Percentiles rank a stretch among this genome's conserved stretches.
Conservation (phyloP, 2,329 filamentous ascomycete genomes). For the Sporothrix curviconia region DNA sequence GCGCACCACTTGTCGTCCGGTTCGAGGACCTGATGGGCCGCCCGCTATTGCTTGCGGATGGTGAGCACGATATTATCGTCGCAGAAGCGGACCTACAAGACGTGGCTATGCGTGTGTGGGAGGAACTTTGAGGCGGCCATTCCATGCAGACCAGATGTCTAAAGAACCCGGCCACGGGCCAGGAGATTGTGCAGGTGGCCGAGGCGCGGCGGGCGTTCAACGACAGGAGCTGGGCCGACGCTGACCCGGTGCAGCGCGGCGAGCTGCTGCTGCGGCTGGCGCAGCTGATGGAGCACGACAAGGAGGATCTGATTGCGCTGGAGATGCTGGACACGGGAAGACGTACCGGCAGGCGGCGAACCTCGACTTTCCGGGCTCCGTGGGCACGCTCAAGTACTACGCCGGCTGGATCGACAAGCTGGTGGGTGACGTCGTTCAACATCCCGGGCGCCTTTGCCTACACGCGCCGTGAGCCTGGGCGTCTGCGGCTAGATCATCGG, state of each 20-base stretch:
- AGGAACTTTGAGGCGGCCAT: too few relatives aligned
- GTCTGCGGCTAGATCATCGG: too few relatives aligned
- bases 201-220: slow-evolving; percentile 71
- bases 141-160: too few relatives aligned
- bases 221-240: slow-evolving; percentile 55
- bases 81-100: too few relatives aligned
- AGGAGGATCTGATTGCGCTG: slow-evolving; percentile 78
- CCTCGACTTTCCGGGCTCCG: slow-evolving; percentile 61
- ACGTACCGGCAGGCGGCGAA: slow-evolving; percentile 36
- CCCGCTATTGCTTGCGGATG: too few relatives aligned
- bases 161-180: slow-evolving; percentile 81
- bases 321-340: slow-evolving; percentile 87
- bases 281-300: slow-evolving; percentile 71
- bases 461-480: slow-evolving; percentile 60
- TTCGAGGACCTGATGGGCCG: too few relatives aligned
- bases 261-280: slow-evolving; percentile 86
- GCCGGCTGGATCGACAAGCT: slow-evolving; percentile 77
- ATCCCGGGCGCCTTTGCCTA: neutral
- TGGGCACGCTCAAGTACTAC: slow-evolving; percentile 64
- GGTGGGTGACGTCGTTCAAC: slow-evolving; percentile 73
- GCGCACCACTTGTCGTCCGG: too few relatives aligned
- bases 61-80: too few relatives aligned
- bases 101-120: too few relatives aligned
- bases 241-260: slow-evolving; percentile 65
- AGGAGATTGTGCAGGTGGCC: slow-evolving; percentile 72